Evolutionary conservation across 2,329 filamentous ascomycete genomes (phyloP), one percentile per base, ranked within the genome.

Genomic region (Didymella segeticola): DNA sequence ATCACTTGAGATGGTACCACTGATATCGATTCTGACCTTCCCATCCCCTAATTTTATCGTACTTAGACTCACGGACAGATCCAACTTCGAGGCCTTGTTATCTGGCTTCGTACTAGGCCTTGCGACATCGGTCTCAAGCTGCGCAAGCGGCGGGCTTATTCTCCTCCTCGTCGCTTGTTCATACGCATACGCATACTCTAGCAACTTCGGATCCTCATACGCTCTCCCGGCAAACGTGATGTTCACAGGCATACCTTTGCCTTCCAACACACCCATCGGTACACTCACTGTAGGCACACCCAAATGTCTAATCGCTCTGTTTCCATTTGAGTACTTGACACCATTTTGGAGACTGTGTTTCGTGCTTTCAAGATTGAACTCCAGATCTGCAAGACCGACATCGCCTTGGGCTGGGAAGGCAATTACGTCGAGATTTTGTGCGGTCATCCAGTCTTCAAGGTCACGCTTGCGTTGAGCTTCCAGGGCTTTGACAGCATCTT

Each of bases 261-360:
- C 71, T 1, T 57, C 61, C 71, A 83, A 75, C 1, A 75, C 51
- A 0, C 82, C 82, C 82, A 85, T 85, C 0, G 81, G 78, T 0
- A 84, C 80, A 0, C 76, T 80, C 2, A 85, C 75, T 0, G 79
- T 82, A 0, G 83, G 83, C 0, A 85, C 76, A 0, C 83, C 83
- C 2, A 84, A 70, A 47, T 85, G 82, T 10, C 82, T 72, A 1
- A 86, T 70, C 0, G 79, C 79, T 1, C 81, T 71, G 45, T 83
- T 83, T 1, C 82, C 82, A 48, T 84, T 82, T 0, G 77, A 79
- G 53, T 84, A 85, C 33, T 77, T 78, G 4, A 84, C 77, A 0
- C 83, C 83, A 41, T 84, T 82, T 23, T 72, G 74, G 51, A 78
- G 72, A 4, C 77, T 78, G 50, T 78, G 72, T 9, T 30, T 54